Base-by-base conservation (phyloP, 345 rosid genomes). In the Hibiscus mutabilis region DNA sequence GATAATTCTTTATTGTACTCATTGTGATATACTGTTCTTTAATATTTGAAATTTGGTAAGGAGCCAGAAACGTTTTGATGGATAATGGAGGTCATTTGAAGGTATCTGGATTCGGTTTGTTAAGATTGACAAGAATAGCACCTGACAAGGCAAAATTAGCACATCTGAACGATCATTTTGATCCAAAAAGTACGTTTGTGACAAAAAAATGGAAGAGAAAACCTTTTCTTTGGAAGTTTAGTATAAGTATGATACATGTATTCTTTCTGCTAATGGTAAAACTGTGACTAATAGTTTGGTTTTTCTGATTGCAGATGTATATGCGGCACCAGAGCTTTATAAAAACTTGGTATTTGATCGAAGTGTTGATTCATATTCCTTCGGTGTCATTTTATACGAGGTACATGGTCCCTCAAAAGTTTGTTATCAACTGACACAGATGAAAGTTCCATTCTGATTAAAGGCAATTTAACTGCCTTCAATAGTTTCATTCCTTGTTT, bases 31-130 rank as follows among this genome's bases (percentile, higher is more conserved):
- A 70, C 73, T 71, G 74, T 79, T 85, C 82, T 84, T 88, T 95
- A 88, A 89, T 86, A 81, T 85, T 83, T 85, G 83, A 87, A 82
- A 85, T 86, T 90, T 82, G 79, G 87, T 89, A 95, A 95, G 99
- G 97, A 92, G 96, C 87, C 99, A 95, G 99, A 90, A 92, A 95
- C 88, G 83, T 95, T 88, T 90, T 92, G 93, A 90, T 90, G 85
- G 99, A 92, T 89, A 83, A 77, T 76, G 91, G 97, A 70, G 96
- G 97, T 40, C 91, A 80, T 1, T 64, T 89, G 82, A 95, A 95
- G 87, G 81, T 95, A 57, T 74, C 92, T 82, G 99, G 97, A 73
- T 95, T 92, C 80, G 97, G 97, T 72, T 77, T 88, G 86, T 63
- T 87, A 71, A 86, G 81, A 69, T 33, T 86, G 76, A 84, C 89